These are phyloP conservation scores for Phytophthora fragariae DNA, from an alignment of 352 stramenopile species.

Conservation along the genomic window DNA sequence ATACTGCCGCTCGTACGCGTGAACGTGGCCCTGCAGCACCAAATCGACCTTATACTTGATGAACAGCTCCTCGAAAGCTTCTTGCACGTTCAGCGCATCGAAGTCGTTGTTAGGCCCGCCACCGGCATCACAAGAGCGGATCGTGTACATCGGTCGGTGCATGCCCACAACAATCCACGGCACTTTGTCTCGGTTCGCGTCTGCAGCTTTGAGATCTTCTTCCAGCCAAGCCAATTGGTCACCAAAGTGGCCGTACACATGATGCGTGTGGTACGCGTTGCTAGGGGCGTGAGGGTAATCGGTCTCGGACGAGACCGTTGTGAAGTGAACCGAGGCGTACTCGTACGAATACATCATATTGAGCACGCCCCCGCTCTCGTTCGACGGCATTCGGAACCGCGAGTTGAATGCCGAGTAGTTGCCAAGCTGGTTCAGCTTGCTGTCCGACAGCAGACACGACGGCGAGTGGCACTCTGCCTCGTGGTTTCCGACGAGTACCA, in stretches of 20 bases:
- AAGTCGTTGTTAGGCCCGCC: slow-evolving; percentile 17
- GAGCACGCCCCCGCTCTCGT: slow-evolving; percentile 38
- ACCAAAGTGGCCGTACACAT: slow-evolving; percentile 42
- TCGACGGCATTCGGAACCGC: slow-evolving; percentile 49
- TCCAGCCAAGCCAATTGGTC: slow-evolving; percentile 64
- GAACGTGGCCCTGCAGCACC: slow-evolving; percentile 55
- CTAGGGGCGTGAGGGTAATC: slow-evolving; percentile 44
- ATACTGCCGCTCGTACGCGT: slow-evolving; percentile 59
- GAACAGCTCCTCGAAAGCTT: slow-evolving; percentile 63
- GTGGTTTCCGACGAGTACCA: slow-evolving; percentile 79
- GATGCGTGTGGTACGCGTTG: slow-evolving; percentile 42
- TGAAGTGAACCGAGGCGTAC: slow-evolving; percentile 67
- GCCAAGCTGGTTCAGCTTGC: slow-evolving; percentile 37
- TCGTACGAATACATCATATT: slow-evolving; percentile 64
- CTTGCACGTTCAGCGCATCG: slow-evolving; percentile 41
- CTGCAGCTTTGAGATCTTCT: slow-evolving; percentile 49
- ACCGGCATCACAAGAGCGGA: slow-evolving; percentile 35
- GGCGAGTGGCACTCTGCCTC: slow-evolving; percentile 62
- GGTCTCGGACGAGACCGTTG: slow-evolving; percentile 74
- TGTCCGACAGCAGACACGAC: slow-evolving; percentile 35
- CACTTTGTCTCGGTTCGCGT: slow-evolving; percentile 47
- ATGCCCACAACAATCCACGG: slow-evolving; percentile 67
- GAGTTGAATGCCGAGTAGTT: slow-evolving; percentile 70
- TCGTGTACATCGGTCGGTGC: slow-evolving; percentile 61
- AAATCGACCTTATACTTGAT: slow-evolving; percentile 70